These are phyloP conservation scores for Truncatella angustata DNA, from an alignment of 2,329 filamentous ascomycete species.

Conservation along the genomic window DNA sequence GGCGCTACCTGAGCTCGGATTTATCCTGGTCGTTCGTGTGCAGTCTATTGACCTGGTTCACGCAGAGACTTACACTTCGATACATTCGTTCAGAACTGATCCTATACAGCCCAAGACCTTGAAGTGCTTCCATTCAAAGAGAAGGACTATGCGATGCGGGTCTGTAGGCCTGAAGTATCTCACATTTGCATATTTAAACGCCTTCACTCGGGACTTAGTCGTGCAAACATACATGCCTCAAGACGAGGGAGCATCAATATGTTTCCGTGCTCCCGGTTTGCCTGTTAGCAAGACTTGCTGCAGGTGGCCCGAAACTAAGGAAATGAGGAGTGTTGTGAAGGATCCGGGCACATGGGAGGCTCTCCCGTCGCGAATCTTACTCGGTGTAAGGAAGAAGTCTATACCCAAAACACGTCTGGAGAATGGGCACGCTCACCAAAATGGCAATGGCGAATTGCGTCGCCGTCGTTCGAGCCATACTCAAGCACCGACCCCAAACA, in stretches of 20 bases:
- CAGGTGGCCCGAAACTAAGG: constrained; percentile 49
- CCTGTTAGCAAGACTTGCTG: constrained; percentile 43
- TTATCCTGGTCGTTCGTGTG: constrained; percentile 59
- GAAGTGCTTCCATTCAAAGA: constrained; percentile 55
- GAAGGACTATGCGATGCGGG: constrained; percentile 50
- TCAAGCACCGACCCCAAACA: not conserved
- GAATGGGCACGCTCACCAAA: constrained; percentile 16
- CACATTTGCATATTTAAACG: constrained; percentile 62
- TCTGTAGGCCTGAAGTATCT: constrained; percentile 58
- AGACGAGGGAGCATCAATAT: constrained; percentile 54
- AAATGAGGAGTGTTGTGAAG: constrained; percentile 51
- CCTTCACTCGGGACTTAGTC: constrained; percentile 59
- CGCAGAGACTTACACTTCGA: constrained; percentile 50
- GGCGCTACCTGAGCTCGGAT: constrained; percentile 54
- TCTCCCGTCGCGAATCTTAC: constrained; percentile 56
- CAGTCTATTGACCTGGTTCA: constrained; percentile 61
- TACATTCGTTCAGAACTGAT: constrained; percentile 62
- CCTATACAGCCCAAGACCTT: constrained; percentile 59
- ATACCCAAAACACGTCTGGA: constrained; percentile 19
- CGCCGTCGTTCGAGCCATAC: constrained; percentile 23
- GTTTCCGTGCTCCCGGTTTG: constrained; percentile 46
- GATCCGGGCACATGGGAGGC: constrained; percentile 66
- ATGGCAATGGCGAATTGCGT: constrained; percentile 22
- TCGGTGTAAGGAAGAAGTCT: constrained; percentile 57
- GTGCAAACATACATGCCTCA: constrained; percentile 62